These are phyloP conservation scores for Athelia psychrophila DNA, from an alignment of 1,284 basidiomycete species.

Conservation along the genomic window DNA sequence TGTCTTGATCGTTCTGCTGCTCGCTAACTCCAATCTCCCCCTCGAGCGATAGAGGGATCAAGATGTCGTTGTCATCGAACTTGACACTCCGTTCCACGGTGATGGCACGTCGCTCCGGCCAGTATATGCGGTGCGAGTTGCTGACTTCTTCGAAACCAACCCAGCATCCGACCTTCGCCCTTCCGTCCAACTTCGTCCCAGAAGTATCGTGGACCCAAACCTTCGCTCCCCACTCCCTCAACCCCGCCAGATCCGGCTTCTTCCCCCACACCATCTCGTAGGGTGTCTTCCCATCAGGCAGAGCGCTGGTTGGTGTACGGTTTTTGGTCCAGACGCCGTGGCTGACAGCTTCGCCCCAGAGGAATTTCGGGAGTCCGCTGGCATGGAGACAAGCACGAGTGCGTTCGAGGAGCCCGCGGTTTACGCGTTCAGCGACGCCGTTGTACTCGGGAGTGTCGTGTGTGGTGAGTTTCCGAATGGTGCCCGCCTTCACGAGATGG, in stretches of 20 bases:
- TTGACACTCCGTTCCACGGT: not conserved
- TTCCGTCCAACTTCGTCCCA: not conserved
- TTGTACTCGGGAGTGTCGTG: conserved; percentile 4
- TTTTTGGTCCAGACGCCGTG: not conserved
- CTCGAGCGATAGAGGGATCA: not conserved
- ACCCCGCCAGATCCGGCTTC: not conserved
- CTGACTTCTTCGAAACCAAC: not conserved
- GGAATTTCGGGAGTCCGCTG: conserved; percentile 7
- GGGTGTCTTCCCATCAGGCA: not conserved
- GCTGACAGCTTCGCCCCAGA: conserved; percentile 12
- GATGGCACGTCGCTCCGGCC: not conserved
- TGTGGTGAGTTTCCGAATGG: not conserved
- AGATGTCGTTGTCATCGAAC: not conserved
- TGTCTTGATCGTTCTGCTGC: too few species aligned
- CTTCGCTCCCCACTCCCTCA: not conserved
- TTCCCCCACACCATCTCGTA: not conserved
- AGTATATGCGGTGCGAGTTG: not conserved
- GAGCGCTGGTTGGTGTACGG: not conserved
- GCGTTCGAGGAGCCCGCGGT: conserved; percentile 9
- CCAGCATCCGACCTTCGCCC: not conserved
- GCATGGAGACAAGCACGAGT: conserved; percentile 9
- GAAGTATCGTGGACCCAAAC: not conserved
- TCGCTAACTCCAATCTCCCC: too few species aligned
- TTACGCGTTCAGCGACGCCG: conserved; percentile 10
- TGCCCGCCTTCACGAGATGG: not conserved